Evolutionary conservation across 352 stramenopile species (phyloP).

Genomic region (Globisporangium okanoganense): DNA sequence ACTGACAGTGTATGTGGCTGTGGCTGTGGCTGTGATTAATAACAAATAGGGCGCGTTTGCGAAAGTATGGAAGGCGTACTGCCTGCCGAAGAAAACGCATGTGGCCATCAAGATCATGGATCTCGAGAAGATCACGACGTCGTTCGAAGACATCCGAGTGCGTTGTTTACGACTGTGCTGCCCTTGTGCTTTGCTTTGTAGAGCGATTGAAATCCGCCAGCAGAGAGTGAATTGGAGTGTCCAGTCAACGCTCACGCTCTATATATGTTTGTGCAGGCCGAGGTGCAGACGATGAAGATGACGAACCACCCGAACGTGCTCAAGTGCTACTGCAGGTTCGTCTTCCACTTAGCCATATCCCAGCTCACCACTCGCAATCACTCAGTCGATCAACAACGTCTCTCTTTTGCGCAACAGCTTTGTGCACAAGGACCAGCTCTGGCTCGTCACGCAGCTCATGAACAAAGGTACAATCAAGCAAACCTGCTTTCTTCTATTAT

Average conservation of each 20-base stretch:
- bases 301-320: constrained; percentile 98
- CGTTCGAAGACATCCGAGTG: constrained; percentile 89
- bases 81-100: constrained; percentile 78
- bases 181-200: background rate
- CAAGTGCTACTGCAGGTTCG: constrained; percentile 92
- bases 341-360: background rate
- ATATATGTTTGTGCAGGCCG: constrained; percentile 39
- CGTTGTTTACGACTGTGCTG: constrained; percentile 14
- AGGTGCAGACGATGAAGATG: constrained; percentile 99
- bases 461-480: constrained; percentile 93
- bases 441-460: constrained; percentile 99
- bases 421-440: constrained; percentile 96
- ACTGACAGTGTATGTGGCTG: background rate
- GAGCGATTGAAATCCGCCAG: background rate
- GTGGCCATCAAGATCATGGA: constrained; percentile 99
- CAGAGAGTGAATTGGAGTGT: background rate
- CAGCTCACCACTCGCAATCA: background rate
- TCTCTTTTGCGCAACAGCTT: constrained; percentile 65
- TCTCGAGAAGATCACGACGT: constrained; percentile 98
- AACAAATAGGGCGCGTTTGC: constrained; percentile 93
- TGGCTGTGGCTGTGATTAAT: background rate
- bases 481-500: too few relatives aligned
- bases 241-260: background rate
- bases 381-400: background rate
- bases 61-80: constrained; percentile 97